Evolutionary conservation across 306 rosid species (phyloP), one percentile per base, ranked within the genome.

Genomic region (Abrus precatorius): DNA sequence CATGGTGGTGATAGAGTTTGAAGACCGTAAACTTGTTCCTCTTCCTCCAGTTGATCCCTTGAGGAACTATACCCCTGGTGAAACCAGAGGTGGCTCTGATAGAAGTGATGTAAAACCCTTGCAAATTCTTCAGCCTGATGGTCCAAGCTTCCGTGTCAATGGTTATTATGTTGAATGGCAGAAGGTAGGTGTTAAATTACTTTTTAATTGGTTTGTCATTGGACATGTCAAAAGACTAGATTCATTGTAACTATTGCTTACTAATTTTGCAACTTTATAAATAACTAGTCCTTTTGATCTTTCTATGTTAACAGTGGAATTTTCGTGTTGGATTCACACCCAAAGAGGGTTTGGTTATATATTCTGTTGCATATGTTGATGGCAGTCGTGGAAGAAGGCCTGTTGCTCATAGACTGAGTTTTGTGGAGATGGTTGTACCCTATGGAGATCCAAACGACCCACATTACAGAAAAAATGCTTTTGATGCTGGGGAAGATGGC

Each of bases 401-500:
- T 52, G 92, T 92, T 40, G 98, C 98, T 63, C 97, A 94, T 75
- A 88, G 98, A 74, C 75, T 94, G 77, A 92, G 96, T 87, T 90
- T 90, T 86, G 98, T 90, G 86, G 98, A 94, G 83, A 92, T 94
- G 94, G 98, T 94, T 79, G 98, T 94, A 76, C 98, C 97, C 1
- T 94, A 89, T 87, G 98, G 98, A 55, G 98, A 94, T 86, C 98
- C 98, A 62, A 92, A 88, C 71, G 96, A 90, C 9, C 98, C 98
- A 38, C 98, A 94, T 87, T 92, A 92, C 81, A 87, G 97, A 66
- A 92, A 94, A 88, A 94, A 94, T 88, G 98, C 98, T 70, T 94
- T 94, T 75, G 98, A 94, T 78, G 98, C 97, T 0, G 98, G 98
- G 34, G 98, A 94, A 82, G 98, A 94, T 70, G 98, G 98, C 82